A percentile compares a stretch with the other conserved stretches of the same genome.
Conservation (phyloP, 2,329 filamentous ascomycete genomes). For the Colletotrichum musae region DNA sequence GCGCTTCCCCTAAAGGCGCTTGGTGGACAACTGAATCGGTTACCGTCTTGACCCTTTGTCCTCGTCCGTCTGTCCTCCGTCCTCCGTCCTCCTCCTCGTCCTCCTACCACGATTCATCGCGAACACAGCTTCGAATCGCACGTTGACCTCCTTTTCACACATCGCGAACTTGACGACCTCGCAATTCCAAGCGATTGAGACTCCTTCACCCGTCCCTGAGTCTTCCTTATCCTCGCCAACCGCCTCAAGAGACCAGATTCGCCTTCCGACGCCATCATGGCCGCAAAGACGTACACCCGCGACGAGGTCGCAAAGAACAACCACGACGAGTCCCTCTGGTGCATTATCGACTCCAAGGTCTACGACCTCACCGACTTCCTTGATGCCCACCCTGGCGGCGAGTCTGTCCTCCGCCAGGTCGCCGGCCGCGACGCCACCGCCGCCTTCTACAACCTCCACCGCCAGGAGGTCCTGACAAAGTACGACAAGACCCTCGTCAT, state of each 20-base stretch:
- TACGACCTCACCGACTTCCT: slow-evolving; percentile 90
- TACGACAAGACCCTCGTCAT: slow-evolving; percentile 79
- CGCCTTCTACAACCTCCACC: slow-evolving; percentile 92
- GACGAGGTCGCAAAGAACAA: slow-evolving; percentile 83
- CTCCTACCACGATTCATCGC: background rate
- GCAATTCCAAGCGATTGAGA: background rate
- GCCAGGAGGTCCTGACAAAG: slow-evolving; percentile 89
- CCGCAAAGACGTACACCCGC: slow-evolving; percentile 67
- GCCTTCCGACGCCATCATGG: slow-evolving; percentile 46
- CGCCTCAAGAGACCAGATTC: slow-evolving; percentile 10
- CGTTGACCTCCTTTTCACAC: background rate
- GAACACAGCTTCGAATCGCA: background rate
- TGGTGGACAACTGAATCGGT: slow-evolving; percentile 1
- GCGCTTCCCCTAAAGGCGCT: background rate
- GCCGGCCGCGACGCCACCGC: slow-evolving; percentile 86
- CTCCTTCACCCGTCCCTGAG: no score
- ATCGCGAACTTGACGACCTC: background rate
- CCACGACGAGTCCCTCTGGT: slow-evolving; percentile 82
- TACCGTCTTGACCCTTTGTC: background rate
- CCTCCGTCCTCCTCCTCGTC: no score
- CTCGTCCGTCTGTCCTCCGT: background rate
- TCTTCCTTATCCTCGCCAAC: background rate
- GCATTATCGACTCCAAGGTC: slow-evolving; percentile 88
- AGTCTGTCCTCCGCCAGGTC: slow-evolving; percentile 83
- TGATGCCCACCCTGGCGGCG: slow-evolving; percentile 87